These are phyloP conservation scores for Annulohypoxylon stygium DNA, from an alignment of 495 filamentous ascomycete species.

Conservation along the genomic window DNA sequence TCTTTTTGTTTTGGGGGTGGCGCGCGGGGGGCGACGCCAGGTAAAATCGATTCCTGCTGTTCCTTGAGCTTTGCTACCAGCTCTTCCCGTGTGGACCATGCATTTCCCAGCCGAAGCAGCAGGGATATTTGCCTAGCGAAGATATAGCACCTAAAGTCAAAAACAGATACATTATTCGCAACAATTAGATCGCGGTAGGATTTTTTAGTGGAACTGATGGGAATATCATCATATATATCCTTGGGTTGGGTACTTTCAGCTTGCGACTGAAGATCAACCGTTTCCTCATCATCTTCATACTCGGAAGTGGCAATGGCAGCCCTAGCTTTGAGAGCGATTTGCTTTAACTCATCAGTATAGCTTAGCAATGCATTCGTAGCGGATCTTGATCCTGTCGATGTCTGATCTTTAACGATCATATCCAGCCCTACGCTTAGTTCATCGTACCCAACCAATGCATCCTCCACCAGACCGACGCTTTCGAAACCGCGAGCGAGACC, in stretches of 20 bases:
- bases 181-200: slow-evolving; percentile 92
- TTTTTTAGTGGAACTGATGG: slow-evolving; percentile 80
- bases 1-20: slow-evolving; percentile 61
- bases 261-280: slow-evolving; percentile 62
- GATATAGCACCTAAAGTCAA: slow-evolving; percentile 95
- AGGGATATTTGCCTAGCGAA: slow-evolving; percentile 90
- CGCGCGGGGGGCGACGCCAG: slow-evolving; percentile 64
- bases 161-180: slow-evolving; percentile 95
- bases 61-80: slow-evolving; percentile 69
- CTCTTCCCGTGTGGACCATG: slow-evolving; percentile 67
- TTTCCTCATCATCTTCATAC: slow-evolving; percentile 59
- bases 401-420: slow-evolving; percentile 81
- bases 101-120: slow-evolving; percentile 84
- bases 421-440: slow-evolving; percentile 90
- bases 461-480: slow-evolving; percentile 94
- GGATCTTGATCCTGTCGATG: slow-evolving; percentile 62
- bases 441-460: slow-evolving; percentile 92
- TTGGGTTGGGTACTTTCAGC: slow-evolving; percentile 47
- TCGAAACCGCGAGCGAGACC: slow-evolving; percentile 94
- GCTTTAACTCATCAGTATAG: slow-evolving; percentile 78
- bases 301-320: slow-evolving; percentile 49
- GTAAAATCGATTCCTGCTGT: slow-evolving; percentile 65
- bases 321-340: slow-evolving; percentile 65
- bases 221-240: slow-evolving; percentile 63
- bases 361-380: slow-evolving; percentile 67